A percentile compares a stretch with the other conserved stretches of the same genome.
These are phyloP conservation scores for Papiliotrema laurentii DNA, from an alignment of 1,284 basidiomycete genomes.

Conservation along the genomic window DNA sequence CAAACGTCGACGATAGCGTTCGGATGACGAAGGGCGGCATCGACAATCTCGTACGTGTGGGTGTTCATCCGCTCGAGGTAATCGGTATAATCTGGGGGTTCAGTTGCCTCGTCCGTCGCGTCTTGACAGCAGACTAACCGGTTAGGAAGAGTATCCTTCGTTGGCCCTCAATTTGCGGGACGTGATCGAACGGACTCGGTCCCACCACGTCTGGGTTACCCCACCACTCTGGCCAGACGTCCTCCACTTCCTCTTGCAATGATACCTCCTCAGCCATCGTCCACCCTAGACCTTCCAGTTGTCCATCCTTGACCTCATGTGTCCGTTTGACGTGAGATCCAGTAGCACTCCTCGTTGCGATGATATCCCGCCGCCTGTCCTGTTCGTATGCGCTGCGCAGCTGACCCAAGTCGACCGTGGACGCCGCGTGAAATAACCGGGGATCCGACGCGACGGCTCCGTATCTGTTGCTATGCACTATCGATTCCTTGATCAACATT, in stretches of 20 bases:
- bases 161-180: slow-evolving; percentile 9
- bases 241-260: slow-evolving; percentile 9
- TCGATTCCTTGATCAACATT: neutral
- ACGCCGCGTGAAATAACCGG: neutral
- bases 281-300: slow-evolving; percentile 7
- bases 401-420: neutral
- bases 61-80: slow-evolving; percentile 48
- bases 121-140: slow-evolving; percentile 23
- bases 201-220: slow-evolving; percentile 40
- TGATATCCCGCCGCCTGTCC: neutral
- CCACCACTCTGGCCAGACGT: slow-evolving; percentile 39
- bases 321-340: neutral
- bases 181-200: slow-evolving; percentile 40
- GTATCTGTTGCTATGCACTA: neutral
- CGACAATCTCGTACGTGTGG: slow-evolving; percentile 46
- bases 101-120: neutral
- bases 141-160: slow-evolving; percentile 44
- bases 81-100: slow-evolving; percentile 33
- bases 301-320: neutral
- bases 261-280: slow-evolving; percentile 11
- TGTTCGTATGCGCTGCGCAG: neutral
- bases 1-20: slow-evolving; percentile 42
- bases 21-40: slow-evolving; percentile 45
- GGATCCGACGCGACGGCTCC: neutral
- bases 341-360: neutral